Conservation (phyloP, 148 eudicot genomes). For the Vaccinium myrtillus region DNA sequence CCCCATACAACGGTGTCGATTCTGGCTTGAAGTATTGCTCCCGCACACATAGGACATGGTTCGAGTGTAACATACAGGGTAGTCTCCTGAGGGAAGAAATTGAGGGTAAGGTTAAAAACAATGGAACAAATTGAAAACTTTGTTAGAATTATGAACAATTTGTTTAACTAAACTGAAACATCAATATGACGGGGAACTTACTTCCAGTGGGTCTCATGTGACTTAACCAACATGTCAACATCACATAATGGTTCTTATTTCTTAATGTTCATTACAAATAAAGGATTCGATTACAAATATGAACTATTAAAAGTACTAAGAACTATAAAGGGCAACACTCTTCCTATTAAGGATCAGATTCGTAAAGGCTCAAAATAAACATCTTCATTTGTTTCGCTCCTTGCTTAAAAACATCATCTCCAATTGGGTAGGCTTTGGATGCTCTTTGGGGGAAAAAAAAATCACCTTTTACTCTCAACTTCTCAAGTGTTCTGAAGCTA, state of each 20-base stretch:
- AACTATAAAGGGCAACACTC: neutral
- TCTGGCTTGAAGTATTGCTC: constrained; percentile 96
- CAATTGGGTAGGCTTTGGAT: constrained; percentile 1
- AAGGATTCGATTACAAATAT: neutral
- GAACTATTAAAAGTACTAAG: neutral
- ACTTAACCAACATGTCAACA: neutral
- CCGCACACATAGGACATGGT: constrained; percentile 99
- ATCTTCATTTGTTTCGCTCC: neutral
- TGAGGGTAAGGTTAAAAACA: neutral
- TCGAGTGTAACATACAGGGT: constrained; percentile 91
- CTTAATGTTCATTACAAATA: neutral
- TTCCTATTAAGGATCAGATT: neutral
- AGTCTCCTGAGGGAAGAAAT: constrained; percentile 52
- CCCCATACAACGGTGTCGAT: constrained; percentile 90
- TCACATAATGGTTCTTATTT: no score
- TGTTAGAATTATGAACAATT: neutral
- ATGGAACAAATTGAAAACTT: neutral
- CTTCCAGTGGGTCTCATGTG: neutral
- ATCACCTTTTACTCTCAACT: neutral
- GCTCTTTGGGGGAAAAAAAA: neutral
- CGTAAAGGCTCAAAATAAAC: neutral
- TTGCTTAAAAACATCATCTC: neutral
- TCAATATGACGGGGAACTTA: neutral
- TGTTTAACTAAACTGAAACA: neutral
- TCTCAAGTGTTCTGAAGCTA: neutral